Evolutionary conservation across 352 stramenopile genomes (phyloP).

Genomic region (Phytophthora vignae): DNA sequence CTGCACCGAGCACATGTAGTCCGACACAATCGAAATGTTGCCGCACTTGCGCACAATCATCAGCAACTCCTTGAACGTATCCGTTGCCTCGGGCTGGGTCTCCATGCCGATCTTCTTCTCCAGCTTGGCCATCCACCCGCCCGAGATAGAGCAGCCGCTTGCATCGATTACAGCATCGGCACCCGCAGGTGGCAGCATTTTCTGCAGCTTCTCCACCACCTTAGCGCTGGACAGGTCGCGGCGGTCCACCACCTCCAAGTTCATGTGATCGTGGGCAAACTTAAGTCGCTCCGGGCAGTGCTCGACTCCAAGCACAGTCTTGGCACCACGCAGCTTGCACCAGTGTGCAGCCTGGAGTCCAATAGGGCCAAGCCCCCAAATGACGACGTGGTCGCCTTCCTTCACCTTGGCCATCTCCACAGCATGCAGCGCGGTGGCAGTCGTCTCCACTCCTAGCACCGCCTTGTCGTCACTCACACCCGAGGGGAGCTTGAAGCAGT

Average conservation of each 20-base stretch:
- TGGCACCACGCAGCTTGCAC: constrained; percentile 72
- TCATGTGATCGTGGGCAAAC: constrained; percentile 65
- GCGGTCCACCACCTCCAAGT: constrained; percentile 71
- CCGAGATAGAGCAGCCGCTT: constrained; percentile 40
- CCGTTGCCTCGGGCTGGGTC: constrained; percentile 54
- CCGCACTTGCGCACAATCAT: constrained; percentile 68
- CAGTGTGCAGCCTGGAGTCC: constrained; percentile 64
- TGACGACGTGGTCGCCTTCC: constrained; percentile 56
- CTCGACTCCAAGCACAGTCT: constrained; percentile 69
- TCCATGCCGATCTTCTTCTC: constrained; percentile 62
- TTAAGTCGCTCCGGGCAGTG: constrained; percentile 56
- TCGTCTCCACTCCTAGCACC: constrained; percentile 70
- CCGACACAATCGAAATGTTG: constrained; percentile 59
- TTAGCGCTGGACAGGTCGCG: constrained; percentile 53
- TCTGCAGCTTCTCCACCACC: constrained; percentile 56
- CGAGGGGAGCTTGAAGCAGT: constrained; percentile 71
- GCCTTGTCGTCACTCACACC: constrained; percentile 69
- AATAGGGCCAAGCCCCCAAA: constrained; percentile 76
- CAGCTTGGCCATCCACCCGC: constrained; percentile 51
- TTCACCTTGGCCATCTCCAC: constrained; percentile 63
- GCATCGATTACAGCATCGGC: constrained; percentile 70
- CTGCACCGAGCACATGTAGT: constrained; percentile 55
- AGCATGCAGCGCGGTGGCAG: constrained; percentile 64
- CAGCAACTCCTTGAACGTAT: constrained; percentile 69
- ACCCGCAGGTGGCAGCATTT: constrained; percentile 56